Percentiles rank a stretch among this genome's conserved stretches.
phyloP scores from a whole-genome alignment of 2,329 filamentous ascomycete species.

The Parafenestella ontariensis region DNA sequence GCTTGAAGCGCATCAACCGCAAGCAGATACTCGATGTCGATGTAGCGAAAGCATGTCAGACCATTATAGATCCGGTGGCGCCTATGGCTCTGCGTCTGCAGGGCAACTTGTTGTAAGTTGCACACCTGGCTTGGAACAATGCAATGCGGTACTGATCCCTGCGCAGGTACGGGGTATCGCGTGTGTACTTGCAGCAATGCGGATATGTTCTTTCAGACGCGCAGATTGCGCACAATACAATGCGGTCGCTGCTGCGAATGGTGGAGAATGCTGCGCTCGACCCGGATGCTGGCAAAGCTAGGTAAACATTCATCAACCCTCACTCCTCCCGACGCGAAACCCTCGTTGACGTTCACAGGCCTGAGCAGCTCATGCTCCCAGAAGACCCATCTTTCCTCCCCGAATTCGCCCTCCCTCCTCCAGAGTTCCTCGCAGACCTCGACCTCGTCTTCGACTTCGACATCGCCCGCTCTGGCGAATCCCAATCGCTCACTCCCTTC shows the following conservation, averaged over 20 bases:
- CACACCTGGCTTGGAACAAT: neutral
- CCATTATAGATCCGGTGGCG: constrained; percentile 83
- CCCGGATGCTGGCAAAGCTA: constrained; percentile 72
- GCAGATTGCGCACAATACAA: constrained; percentile 74
- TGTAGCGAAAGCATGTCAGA: constrained; percentile 83
- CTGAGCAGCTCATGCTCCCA: constrained; percentile 75
- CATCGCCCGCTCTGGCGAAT: constrained; percentile 42
- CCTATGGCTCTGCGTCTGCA: constrained; percentile 91
- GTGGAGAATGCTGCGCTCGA: constrained; percentile 69
- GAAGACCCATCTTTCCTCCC: constrained; percentile 86
- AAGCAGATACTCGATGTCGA: constrained; percentile 91
- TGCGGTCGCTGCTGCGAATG: constrained; percentile 71
- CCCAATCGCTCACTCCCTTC: constrained; percentile 49
- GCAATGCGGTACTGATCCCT: constrained; percentile 14
- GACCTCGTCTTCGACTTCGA: constrained; percentile 46
- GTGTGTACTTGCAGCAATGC: constrained; percentile 87
- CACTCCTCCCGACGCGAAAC: neutral
- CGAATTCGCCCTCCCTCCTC: constrained; percentile 66
- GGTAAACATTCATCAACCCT: constrained; percentile 60
- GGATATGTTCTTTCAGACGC: constrained; percentile 83
- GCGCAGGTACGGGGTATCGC: constrained; percentile 70
- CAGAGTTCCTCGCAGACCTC: constrained; percentile 61
- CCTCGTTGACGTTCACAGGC: constrained; percentile 57
- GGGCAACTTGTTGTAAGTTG: constrained; percentile 76
- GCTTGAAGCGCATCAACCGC: constrained; percentile 75